Conservation (phyloP, 2,329 filamentous ascomycete genomes). For the Curvularia eragrostidis region DNA sequence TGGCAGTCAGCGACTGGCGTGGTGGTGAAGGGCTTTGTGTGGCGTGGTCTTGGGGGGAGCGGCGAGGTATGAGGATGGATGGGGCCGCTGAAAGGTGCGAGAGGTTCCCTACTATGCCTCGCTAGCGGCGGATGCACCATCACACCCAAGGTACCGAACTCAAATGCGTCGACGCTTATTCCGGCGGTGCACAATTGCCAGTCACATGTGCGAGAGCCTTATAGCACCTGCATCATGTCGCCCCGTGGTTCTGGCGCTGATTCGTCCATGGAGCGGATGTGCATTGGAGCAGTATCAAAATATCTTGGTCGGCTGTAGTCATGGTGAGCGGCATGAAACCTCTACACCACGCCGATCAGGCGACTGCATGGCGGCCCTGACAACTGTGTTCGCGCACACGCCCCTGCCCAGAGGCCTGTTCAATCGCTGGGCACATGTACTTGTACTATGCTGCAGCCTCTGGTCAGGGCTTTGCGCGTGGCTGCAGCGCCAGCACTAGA, state of each 20-base stretch:
- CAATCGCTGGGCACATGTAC: neutral
- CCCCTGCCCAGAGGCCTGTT: neutral
- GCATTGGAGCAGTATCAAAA: slow-evolving; percentile 2
- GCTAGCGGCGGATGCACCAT: slow-evolving; percentile 22
- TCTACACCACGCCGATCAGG: slow-evolving; percentile 15
- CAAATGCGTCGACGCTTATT: slow-evolving; percentile 12
- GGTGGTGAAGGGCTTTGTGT: slow-evolving; percentile 16
- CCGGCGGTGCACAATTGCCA: slow-evolving; percentile 1
- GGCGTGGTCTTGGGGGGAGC: slow-evolving; percentile 9
- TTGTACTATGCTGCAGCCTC: neutral
- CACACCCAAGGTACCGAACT: slow-evolving; percentile 22
- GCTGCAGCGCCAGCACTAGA: neutral
- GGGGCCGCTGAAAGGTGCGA: slow-evolving; percentile 23
- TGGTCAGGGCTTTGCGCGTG: neutral
- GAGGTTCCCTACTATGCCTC: slow-evolving; percentile 19
- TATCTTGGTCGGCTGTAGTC: slow-evolving; percentile 3
- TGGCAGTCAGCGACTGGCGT: slow-evolving; percentile 5
- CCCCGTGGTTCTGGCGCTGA: neutral
- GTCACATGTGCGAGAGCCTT: neutral
- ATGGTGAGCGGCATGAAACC: slow-evolving; percentile 8
- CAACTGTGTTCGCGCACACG: slow-evolving; percentile 3
- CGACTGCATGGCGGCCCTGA: neutral
- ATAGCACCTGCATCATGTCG: neutral
- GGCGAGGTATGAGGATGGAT: slow-evolving; percentile 25
- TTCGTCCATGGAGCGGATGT: neutral